Conservation (phyloP, 352 stramenopile genomes). For the Peronospora destructor region DNA sequence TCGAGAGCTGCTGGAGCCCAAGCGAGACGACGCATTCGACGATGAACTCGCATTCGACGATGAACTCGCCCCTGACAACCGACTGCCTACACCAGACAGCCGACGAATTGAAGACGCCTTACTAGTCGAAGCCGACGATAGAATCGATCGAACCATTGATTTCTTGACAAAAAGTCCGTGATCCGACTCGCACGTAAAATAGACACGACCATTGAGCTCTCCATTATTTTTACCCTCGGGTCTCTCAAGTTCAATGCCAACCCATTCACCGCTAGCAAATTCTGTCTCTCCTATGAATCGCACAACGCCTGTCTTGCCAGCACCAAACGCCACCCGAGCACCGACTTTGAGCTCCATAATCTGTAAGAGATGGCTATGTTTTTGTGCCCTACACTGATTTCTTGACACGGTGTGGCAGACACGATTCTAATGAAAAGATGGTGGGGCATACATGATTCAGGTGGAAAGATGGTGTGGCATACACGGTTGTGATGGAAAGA, state of each 20-base stretch:
- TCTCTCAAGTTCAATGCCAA: slow-evolving; percentile 71
- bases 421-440: too few relatives aligned
- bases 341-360: slow-evolving; percentile 55
- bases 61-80: slow-evolving; percentile 1
- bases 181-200: slow-evolving; percentile 70
- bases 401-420: too few relatives aligned
- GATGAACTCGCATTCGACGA: too few relatives aligned
- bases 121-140: slow-evolving; percentile 21
- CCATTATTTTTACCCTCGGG: slow-evolving; percentile 84
- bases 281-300: slow-evolving; percentile 75
- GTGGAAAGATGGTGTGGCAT: too few relatives aligned
- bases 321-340: slow-evolving; percentile 51
- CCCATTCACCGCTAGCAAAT: slow-evolving; percentile 72
- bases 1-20: slow-evolving; percentile 7
- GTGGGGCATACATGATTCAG: too few relatives aligned
- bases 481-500: too few relatives aligned
- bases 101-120: slow-evolving; percentile 37
- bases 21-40: slow-evolving; percentile 7
- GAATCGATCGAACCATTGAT: slow-evolving; percentile 26
- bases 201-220: slow-evolving; percentile 71
- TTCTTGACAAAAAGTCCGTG: slow-evolving; percentile 72
- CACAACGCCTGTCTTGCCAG: slow-evolving; percentile 66
- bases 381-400: too few relatives aligned
- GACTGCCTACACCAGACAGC: slow-evolving; percentile 25
- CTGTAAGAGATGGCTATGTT: slow-evolving; percentile 8